Base-by-base conservation (phyloP, 2,329 filamentous ascomycete genomes). In the Fusarium metavorans region DNA sequence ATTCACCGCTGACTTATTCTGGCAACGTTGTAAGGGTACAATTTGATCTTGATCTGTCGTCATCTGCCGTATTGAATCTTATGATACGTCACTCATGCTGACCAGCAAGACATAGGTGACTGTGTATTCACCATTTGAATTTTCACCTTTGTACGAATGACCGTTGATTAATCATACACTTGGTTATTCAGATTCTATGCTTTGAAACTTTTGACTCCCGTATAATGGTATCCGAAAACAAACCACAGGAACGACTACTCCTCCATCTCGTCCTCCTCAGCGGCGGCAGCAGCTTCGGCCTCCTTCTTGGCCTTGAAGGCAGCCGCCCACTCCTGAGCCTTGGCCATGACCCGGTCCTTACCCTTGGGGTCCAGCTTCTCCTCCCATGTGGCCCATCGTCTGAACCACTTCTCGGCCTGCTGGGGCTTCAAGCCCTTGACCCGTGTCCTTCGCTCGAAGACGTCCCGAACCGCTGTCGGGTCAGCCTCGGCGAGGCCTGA, bases 311-410 rank as follows among this genome's bases (percentile, higher is more conserved):
- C 84, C 82, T 86, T 86, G 75, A 83, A 85, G 57, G 83, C 79
- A 60, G 88, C 90, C 35, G 92, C 91, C 88, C 92, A 96, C 76
- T 93, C 92, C 79, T 89, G 89, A 45, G 93, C 93, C 82, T 91
- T 88, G 30, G 89, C 91, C 85, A 92, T 92, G 41, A 95, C 93
- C 78, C 88, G 89, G 77, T 93, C 92, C 74, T 90, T 88, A 74
- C 88, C 90, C 88, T 94, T 84, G 70, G 88, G 85, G 2, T 94
- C 94, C 68, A 90, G 85, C 81, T 88, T 89, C 84, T 93, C 91
- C 86, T 99, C 97, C 90, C 95, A 98, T 76, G 93, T 91, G 67
- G 93, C 90, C 97, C 97, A 99, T 77, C 94, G 90, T 85, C 94
- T 94, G 85, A 98, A 99, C 87, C 97, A 94, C 80, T 92, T 93